A percentile compares a stretch with the other conserved stretches of the same genome.
Evolutionary conservation across 2,329 filamentous ascomycete species (phyloP).

Genomic region (Chrysosporium queenslandicum): DNA sequence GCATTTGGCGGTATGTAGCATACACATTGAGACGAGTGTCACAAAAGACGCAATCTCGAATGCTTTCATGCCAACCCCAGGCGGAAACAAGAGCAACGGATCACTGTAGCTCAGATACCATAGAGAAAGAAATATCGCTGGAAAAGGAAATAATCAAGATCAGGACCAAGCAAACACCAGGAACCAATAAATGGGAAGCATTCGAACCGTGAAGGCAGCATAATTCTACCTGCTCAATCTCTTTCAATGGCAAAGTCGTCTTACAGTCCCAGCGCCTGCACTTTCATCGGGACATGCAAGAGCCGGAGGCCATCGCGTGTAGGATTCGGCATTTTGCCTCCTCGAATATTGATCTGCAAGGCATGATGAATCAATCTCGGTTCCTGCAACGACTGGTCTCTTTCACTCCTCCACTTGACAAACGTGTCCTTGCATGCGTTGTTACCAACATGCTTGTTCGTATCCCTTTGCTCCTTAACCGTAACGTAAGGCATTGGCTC

Average conservation of each 20-base stretch:
- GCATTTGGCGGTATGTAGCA: no score
- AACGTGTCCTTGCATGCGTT: slow-evolving; percentile 26
- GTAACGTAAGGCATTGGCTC: slow-evolving; percentile 25
- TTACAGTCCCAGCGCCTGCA: not conserved
- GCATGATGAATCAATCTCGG: slow-evolving; percentile 31
- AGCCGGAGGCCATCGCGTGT: slow-evolving; percentile 12
- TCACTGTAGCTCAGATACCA: no score
- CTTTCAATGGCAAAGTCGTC: not conserved
- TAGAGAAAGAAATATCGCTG: no score
- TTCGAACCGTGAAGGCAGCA: no score
- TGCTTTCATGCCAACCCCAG: no score
- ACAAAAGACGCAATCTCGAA: no score
- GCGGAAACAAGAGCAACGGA: no score
- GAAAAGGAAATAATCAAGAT: no score
- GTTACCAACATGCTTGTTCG: slow-evolving; percentile 23
- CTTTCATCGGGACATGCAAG: slow-evolving; percentile 1
- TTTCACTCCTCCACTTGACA: slow-evolving; percentile 23
- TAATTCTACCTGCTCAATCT: not conserved
- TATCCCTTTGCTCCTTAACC: slow-evolving; percentile 15
- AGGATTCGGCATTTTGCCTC: slow-evolving; percentile 26
- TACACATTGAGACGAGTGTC: no score
- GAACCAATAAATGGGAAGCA: no score
- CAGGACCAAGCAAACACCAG: no score
- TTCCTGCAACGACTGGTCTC: slow-evolving; percentile 25
- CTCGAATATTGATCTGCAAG: slow-evolving; percentile 35